Conservation (phyloP, 169 alveolate species). For the Cryptosporidium sp. region DNA sequence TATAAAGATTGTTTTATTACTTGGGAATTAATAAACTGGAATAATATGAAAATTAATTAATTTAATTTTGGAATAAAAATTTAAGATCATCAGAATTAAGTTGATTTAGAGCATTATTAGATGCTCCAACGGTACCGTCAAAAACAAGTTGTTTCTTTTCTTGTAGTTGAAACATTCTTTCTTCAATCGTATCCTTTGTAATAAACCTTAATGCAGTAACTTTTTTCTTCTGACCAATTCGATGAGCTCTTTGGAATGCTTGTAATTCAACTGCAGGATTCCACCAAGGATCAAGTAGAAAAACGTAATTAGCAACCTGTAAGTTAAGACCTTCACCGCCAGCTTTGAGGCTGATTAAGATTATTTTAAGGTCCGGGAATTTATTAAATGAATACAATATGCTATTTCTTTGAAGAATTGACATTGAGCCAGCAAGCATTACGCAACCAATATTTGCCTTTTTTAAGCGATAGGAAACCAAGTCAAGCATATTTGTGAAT, state of each 20-base stretch:
- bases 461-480: slow-evolving; percentile 86
- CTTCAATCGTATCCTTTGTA: slow-evolving; percentile 96
- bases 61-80: slow-evolving; percentile 83
- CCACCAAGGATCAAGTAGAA: slow-evolving; percentile 99
- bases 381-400: slow-evolving; percentile 87
- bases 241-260: slow-evolving; percentile 97
- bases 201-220: slow-evolving; percentile 95
- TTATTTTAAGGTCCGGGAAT: slow-evolving; percentile 84
- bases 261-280: slow-evolving; percentile 99
- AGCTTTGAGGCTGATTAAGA: slow-evolving; percentile 93
- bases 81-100: slow-evolving; percentile 89
- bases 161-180: slow-evolving; percentile 93
- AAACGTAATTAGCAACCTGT: slow-evolving; percentile 95
- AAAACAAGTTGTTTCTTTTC: slow-evolving; percentile 92
- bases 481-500: slow-evolving; percentile 89
- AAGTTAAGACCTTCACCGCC: slow-evolving; percentile 99
- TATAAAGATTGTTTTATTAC: not conserved
- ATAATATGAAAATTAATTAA: not conserved
- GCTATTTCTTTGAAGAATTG: slow-evolving; percentile 83
- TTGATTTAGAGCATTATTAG: slow-evolving; percentile 84
- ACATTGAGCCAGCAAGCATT: slow-evolving; percentile 85
- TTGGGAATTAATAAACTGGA: not conserved
- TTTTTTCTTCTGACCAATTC: slow-evolving; percentile 95
- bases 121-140: slow-evolving; percentile 89
- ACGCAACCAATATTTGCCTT: slow-evolving; percentile 85